phyloP scores from a whole-genome alignment of 2,329 filamentous ascomycete genomes.

The Colletotrichum sp. region DNA sequence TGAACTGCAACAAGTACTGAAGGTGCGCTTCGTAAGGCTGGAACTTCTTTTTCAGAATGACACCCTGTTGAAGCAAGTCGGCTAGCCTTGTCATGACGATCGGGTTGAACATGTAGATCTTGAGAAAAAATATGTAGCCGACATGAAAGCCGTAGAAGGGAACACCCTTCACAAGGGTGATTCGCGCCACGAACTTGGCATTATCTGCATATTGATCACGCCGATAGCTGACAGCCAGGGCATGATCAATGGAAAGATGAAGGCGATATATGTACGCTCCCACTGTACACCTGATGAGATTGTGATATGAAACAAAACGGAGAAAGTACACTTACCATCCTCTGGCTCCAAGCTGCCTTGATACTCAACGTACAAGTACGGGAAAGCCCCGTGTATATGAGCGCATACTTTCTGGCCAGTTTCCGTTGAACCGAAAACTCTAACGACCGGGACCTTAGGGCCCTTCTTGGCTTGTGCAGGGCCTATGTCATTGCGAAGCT shows the following conservation, averaged over 20 bases:
- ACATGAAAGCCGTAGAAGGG: conserved; percentile 97
- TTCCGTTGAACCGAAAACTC: conserved; percentile 91
- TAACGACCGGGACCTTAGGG: conserved; percentile 82
- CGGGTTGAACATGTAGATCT: conserved; percentile 93
- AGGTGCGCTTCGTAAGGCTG: conserved; percentile 95
- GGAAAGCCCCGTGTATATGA: conserved; percentile 94
- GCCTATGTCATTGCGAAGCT: conserved; percentile 69
- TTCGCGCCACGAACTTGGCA: conserved; percentile 80
- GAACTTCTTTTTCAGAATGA: conserved; percentile 80
- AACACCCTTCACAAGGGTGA: conserved; percentile 89
- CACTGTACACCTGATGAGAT: conserved; percentile 53
- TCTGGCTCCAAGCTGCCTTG: conserved; percentile 69
- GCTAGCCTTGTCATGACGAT: conserved; percentile 84
- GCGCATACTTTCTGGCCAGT: conserved; percentile 96
- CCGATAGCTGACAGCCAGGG: conserved; percentile 83
- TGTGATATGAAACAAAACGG: no score
- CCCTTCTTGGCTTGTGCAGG: conserved; percentile 64
- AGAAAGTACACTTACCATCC: conserved; percentile 59
- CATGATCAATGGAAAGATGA: conserved; percentile 89
- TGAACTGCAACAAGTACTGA: conserved; percentile 93
- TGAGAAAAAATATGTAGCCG: conserved; percentile 88
- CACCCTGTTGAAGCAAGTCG: conserved; percentile 86
- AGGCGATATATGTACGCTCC: conserved; percentile 77
- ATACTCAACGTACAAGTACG: conserved; percentile 94
- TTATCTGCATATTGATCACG: conserved; percentile 73